Evolutionary conservation across 1,139 yeast species (phyloP).

Genomic region (Magnusiomyces ingens): DNA sequence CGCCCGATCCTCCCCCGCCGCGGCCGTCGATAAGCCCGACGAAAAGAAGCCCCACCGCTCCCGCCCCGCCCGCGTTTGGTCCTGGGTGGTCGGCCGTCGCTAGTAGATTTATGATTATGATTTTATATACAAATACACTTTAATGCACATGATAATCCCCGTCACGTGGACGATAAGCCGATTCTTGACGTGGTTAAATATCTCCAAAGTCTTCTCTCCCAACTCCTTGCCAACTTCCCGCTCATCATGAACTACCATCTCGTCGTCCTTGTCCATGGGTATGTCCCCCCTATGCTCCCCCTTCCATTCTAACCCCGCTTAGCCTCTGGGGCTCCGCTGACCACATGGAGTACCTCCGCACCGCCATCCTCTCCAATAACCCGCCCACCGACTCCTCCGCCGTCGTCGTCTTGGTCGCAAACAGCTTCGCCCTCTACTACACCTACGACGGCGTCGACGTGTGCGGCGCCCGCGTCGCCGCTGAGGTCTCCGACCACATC

Average conservation of each 20-base stretch:
- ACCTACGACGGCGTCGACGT: constrained; percentile 85
- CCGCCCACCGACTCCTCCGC: constrained; percentile 10
- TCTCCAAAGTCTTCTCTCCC: too few relatives aligned
- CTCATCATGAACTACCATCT: constrained; percentile 44
- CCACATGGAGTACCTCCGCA: constrained; percentile 51
- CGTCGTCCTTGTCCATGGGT: constrained; percentile 71
- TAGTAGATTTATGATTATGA: not conserved
- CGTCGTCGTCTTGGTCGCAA: constrained; percentile 50
- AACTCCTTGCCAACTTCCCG: too few relatives aligned
- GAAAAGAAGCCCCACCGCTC: not conserved
- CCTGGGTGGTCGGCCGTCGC: constrained; percentile 5
- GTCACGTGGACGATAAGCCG: too few relatives aligned
- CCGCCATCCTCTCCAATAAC: constrained; percentile 20
- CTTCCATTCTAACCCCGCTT: not conserved
- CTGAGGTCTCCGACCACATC: constrained; percentile 50
- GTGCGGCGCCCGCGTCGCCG: constrained; percentile 69
- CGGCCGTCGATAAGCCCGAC: not conserved
- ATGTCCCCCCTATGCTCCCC: constrained; percentile 23
- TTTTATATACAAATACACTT: too few relatives aligned
- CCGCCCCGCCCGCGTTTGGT: not conserved
- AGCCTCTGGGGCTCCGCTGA: constrained; percentile 70
- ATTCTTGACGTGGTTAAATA: too few relatives aligned
- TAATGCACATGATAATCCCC: too few relatives aligned
- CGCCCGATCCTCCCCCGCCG: not conserved
- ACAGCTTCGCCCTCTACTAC: constrained; percentile 55